Evolutionary conservation across 2,329 filamentous ascomycete genomes (phyloP).

Genomic region (Talaromyces rugulosus): DNA sequence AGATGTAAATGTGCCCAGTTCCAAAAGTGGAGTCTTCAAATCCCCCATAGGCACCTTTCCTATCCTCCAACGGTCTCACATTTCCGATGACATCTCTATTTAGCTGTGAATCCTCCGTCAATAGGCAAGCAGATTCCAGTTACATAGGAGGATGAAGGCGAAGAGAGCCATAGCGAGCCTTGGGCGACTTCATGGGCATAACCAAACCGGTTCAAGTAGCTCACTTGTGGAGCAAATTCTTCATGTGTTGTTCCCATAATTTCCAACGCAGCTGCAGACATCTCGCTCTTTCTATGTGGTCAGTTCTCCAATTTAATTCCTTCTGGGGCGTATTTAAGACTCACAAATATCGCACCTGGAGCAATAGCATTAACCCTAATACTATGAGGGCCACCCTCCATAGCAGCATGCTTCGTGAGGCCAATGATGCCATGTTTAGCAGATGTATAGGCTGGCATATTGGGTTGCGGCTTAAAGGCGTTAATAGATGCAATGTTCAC

Average conservation of each 20-base stretch:
- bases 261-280: conserved; percentile 47
- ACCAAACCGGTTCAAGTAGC: conserved; percentile 16
- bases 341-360: conserved; percentile 16
- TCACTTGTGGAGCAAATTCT: not conserved
- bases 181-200: conserved; percentile 29
- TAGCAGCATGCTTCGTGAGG: not conserved
- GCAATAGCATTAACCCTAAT: conserved; percentile 1
- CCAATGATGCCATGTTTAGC: conserved; percentile 1
- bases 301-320: no score
- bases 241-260: conserved; percentile 11
- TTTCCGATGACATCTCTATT: no score
- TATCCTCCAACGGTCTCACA: no score
- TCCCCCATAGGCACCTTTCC: no score
- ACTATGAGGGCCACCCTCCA: not conserved
- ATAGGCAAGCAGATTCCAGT: conserved; percentile 27
- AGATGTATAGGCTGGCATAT: not conserved
- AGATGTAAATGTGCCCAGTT: no score
- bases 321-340: no score
- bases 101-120: conserved; percentile 21
- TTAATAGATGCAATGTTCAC: conserved; percentile 42
- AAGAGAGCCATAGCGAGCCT: conserved; percentile 30
- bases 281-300: conserved; percentile 44
- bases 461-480: conserved; percentile 16
- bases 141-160: conserved; percentile 28
- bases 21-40: no score